phyloP scores from a whole-genome alignment of 176 grass and related monocot genomes.

The Zoysia japonica region DNA sequence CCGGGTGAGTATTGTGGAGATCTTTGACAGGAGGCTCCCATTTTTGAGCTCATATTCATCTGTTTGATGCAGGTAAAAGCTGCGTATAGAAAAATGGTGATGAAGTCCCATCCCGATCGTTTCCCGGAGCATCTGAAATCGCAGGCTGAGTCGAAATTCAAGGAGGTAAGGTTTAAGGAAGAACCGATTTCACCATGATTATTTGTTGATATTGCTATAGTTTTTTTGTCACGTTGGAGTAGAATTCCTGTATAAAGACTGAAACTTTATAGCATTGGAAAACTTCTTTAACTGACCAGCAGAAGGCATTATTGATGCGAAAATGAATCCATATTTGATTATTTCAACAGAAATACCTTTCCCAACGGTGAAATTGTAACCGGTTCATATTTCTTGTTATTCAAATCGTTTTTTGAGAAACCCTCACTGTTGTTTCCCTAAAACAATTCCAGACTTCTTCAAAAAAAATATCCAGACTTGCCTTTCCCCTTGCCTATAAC shows the following conservation, averaged over 20 bases:
- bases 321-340: neutral
- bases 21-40: neutral
- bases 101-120: slow-evolving; percentile 76
- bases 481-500: neutral
- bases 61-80: slow-evolving; percentile 65
- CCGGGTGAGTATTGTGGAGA: neutral
- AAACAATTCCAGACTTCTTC: neutral
- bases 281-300: neutral
- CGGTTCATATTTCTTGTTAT: neutral
- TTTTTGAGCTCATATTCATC: neutral
- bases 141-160: slow-evolving; percentile 78
- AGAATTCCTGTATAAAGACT: neutral
- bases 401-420: neutral
- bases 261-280: neutral
- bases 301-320: neutral
- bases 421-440: neutral
- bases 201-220: neutral
- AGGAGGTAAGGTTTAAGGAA: slow-evolving; percentile 49
- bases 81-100: slow-evolving; percentile 72
- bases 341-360: neutral
- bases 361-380: neutral
- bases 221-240: neutral
- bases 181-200: neutral
- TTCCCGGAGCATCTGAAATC: slow-evolving; percentile 63
- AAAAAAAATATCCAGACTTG: neutral